These are phyloP conservation scores for Ogataea zsoltii DNA, from an alignment of 805 yeast species.

Conservation along the genomic window DNA sequence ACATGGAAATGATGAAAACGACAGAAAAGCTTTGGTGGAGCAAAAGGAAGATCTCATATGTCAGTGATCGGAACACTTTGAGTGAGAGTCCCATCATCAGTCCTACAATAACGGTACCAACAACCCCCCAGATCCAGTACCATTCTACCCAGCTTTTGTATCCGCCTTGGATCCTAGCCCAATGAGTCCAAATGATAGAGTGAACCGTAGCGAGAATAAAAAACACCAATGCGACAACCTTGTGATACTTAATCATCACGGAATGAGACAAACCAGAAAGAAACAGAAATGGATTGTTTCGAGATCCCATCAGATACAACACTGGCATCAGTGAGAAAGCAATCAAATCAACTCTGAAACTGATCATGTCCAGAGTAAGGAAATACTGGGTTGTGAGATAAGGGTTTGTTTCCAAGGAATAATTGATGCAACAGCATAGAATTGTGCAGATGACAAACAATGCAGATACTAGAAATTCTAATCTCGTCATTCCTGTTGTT, in stretches of 20 bases:
- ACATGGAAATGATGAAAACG: slow-evolving; percentile 40
- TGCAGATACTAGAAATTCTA: slow-evolving; percentile 30
- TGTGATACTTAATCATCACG: slow-evolving; percentile 64
- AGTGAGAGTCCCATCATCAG: slow-evolving; percentile 21
- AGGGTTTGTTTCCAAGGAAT: slow-evolving; percentile 40
- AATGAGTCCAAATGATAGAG: slow-evolving; percentile 53
- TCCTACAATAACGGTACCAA: slow-evolving; percentile 17
- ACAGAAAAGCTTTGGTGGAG: slow-evolving; percentile 41
- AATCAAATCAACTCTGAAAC: slow-evolving; percentile 56
- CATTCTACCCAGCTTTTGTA: slow-evolving; percentile 45
- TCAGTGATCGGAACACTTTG: slow-evolving; percentile 33
- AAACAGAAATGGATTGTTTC: slow-evolving; percentile 67
- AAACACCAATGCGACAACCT: slow-evolving; percentile 59
- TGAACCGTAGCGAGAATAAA: slow-evolving; percentile 56
- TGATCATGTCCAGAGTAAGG: slow-evolving; percentile 38
- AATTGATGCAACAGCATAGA: slow-evolving; percentile 38
- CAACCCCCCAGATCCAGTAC: slow-evolving; percentile 43
- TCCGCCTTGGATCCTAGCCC: slow-evolving; percentile 43
- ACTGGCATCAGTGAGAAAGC: slow-evolving; percentile 56
- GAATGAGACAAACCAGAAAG: slow-evolving; percentile 64
- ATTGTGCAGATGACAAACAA: slow-evolving; percentile 34
- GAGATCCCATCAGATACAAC: slow-evolving; percentile 63
- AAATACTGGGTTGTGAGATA: slow-evolving; percentile 34
- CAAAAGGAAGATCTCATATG: slow-evolving; percentile 44
- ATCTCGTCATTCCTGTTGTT: slow-evolving; percentile 19